Base-by-base conservation (phyloP, 129 eudicot species). In the Tanacetum coccineum region DNA sequence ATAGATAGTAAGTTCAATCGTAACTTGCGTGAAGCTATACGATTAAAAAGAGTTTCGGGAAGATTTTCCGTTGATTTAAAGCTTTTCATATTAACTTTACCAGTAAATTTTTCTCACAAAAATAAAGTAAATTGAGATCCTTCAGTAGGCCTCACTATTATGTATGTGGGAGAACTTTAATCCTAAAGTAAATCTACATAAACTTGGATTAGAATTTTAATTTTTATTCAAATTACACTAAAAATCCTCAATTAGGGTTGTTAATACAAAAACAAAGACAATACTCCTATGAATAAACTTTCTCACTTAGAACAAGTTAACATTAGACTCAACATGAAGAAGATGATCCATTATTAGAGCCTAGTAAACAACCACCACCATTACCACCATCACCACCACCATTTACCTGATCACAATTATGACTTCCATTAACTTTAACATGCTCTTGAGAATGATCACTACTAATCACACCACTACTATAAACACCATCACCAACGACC, bases 271-370 rank as follows among this genome's bases (percentile, higher is more conserved):
- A 68, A 17, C 9, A 50, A 57, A 28, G 14, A 72, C 48, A 54
- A 47, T 18, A 71, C 46, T 53, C 12, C 21, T 53, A 13, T 62
- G 52, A 67, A 66, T 62, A 39, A 36, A 25, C 66, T 50, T 26
- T 64, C 9, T 66, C 28, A 52, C 9, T 21, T 42, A 57, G 20
- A 18, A 48, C 68, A 28, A 72, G 46, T 57, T 36, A 13, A 11
- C 18, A 60, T 0, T 15, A 15, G 67, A 32, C 14, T 77, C 74
- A 79, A 79, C 84, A 82, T 45, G 87, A 74, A 62, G 81, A 78
- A 75, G 88, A 86, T 32, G 93, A 80, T 61, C 93, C 86, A 78
- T 82, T 77, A 60, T 74, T 57, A 57, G 76, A 74, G 67, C 53
- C 74, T 40, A 77, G 87, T 28, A 72, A 61, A 73, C 67, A 74